phyloP scores from a whole-genome alignment of 1,284 basidiomycete genomes.

The Fomitopsis schrenkii region DNA sequence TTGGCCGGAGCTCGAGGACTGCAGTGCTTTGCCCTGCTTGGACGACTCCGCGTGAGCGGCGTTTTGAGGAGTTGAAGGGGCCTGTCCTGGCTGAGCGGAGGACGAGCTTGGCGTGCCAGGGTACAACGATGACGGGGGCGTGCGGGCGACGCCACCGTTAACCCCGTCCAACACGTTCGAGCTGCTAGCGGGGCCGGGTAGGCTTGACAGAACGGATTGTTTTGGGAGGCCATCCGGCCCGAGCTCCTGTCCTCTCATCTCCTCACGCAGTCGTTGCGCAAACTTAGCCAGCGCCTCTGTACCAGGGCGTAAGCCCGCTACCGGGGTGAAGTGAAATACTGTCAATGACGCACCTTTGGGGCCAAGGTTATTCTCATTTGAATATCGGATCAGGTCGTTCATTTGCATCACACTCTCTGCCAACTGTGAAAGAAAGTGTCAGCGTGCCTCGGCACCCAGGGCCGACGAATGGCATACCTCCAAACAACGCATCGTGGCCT shows the following conservation, averaged over 20 bases:
- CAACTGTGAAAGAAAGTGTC: slow-evolving; percentile 37
- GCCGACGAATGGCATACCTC: slow-evolving; percentile 45
- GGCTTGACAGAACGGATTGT: not conserved
- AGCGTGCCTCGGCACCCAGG: not conserved
- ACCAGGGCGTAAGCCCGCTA: not conserved
- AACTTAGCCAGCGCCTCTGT: slow-evolving; percentile 41
- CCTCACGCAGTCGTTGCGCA: slow-evolving; percentile 42
- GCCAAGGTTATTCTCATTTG: slow-evolving; percentile 49
- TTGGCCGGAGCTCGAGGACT: slow-evolving; percentile 23
- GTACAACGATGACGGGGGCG: slow-evolving; percentile 7
- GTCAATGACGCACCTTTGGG: slow-evolving; percentile 50
- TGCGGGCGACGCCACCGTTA: slow-evolving; percentile 4
- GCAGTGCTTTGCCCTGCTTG: slow-evolving; percentile 50
- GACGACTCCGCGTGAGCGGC: slow-evolving; percentile 42
- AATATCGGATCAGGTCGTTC: slow-evolving; percentile 67
- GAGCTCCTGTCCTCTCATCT: slow-evolving; percentile 8
- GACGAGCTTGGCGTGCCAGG: slow-evolving; percentile 4
- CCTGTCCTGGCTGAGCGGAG: slow-evolving; percentile 30
- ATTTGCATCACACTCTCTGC: slow-evolving; percentile 75
- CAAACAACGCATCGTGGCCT: slow-evolving; percentile 80
- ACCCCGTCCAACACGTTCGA: slow-evolving; percentile 7
- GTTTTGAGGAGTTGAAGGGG: slow-evolving; percentile 33
- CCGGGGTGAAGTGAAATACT: not conserved
- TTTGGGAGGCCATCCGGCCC: not conserved
- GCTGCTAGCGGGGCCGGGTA: slow-evolving; percentile 2